phyloP scores from a whole-genome alignment of 1,284 basidiomycete species.

The Stereum hirsutum region DNA sequence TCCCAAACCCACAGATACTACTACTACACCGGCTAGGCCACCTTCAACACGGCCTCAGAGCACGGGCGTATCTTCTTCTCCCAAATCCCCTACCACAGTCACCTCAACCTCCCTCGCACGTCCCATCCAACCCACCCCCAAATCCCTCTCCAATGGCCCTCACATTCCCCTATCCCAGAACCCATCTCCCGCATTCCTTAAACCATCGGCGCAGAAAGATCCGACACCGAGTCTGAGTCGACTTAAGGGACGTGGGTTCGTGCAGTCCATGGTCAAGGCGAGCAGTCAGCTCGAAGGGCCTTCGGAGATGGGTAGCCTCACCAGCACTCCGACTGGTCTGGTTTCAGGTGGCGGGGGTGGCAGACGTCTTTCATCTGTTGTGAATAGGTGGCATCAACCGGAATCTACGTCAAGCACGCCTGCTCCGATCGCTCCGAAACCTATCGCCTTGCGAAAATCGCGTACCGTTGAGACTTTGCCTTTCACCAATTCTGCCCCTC shows the following conservation, averaged over 20 bases:
- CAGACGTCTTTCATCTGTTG: slow-evolving; percentile 8
- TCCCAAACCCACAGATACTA: not conserved
- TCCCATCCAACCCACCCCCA: slow-evolving; percentile 42
- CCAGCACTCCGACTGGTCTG: too few species aligned
- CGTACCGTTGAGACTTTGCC: slow-evolving; percentile 23
- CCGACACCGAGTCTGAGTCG: slow-evolving; percentile 72
- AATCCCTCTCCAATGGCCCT: slow-evolving; percentile 32
- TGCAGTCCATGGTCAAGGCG: slow-evolving; percentile 68
- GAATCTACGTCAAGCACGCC: slow-evolving; percentile 1
- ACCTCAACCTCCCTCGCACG: slow-evolving; percentile 41
- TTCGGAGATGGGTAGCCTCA: slow-evolving; percentile 8
- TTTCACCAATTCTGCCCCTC: not conserved
- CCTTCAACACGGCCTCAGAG: not conserved
- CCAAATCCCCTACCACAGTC: slow-evolving; percentile 12
- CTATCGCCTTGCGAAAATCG: slow-evolving; percentile 32
- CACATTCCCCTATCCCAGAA: slow-evolving; percentile 33
- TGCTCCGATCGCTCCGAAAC: slow-evolving; percentile 21
- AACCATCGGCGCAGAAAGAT: slow-evolving; percentile 49
- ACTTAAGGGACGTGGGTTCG: slow-evolving; percentile 75
- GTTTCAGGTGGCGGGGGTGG: too few species aligned
- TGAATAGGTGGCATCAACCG: slow-evolving; percentile 10
- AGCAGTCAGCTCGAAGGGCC: slow-evolving; percentile 40
- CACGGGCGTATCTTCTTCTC: not conserved
- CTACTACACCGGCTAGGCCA: not conserved
- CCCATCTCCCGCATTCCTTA: slow-evolving; percentile 52